phyloP scores from a whole-genome alignment of 805 yeast genomes.

The Allodekkera sacchari region DNA sequence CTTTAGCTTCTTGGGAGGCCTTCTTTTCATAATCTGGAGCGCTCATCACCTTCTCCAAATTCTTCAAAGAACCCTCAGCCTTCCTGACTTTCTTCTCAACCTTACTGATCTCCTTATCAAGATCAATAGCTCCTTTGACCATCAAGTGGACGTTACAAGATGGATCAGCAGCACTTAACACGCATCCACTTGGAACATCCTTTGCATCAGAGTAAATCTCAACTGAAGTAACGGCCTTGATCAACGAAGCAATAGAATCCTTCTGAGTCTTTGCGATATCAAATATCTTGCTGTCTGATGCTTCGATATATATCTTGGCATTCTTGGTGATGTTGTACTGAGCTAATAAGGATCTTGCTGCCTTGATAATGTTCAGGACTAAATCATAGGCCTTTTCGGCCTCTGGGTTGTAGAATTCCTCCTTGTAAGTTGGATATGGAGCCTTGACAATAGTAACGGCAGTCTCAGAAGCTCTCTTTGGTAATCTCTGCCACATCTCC shows the following conservation, averaged over 20 bases:
- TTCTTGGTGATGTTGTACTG: constrained; percentile 85
- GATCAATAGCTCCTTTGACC: constrained; percentile 91
- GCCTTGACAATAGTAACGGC: constrained; percentile 73
- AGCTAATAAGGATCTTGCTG: constrained; percentile 84
- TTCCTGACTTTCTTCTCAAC: constrained; percentile 69
- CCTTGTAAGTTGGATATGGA: constrained; percentile 59
- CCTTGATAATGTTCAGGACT: constrained; percentile 78
- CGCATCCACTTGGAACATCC: constrained; percentile 84
- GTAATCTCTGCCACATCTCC: constrained; percentile 98
- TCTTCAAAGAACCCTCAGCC: constrained; percentile 48
- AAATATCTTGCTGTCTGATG: constrained; percentile 38
- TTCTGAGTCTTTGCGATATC: constrained; percentile 60
- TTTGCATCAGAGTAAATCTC: constrained; percentile 46
- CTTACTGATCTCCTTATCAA: constrained; percentile 84
- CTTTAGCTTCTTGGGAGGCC: constrained; percentile 77
- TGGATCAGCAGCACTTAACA: constrained; percentile 71
- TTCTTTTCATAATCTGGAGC: constrained; percentile 77
- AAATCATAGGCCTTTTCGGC: constrained; percentile 75
- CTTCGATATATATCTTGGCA: constrained; percentile 78
- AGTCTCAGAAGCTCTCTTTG: constrained; percentile 68
- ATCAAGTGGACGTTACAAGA: constrained; percentile 79
- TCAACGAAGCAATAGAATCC: constrained; percentile 82
- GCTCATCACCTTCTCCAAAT: constrained; percentile 59
- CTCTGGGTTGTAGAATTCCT: constrained; percentile 52
- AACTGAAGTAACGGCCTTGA: constrained; percentile 80